Evolutionary conservation across 2,329 filamentous ascomycete species (phyloP).

Genomic region (Oidium heveae): DNA sequence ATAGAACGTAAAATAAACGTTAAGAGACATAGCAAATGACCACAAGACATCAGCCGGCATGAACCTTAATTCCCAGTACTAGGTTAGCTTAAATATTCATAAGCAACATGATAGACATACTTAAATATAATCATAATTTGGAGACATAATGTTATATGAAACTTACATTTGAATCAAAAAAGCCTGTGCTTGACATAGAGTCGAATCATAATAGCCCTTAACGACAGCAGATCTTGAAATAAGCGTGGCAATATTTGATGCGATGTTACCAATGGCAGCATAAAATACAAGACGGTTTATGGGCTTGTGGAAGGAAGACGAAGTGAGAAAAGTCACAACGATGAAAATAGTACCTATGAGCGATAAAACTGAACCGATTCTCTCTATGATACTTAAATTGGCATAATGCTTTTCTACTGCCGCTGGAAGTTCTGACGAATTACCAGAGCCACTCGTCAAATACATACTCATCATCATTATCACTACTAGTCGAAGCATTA

Average conservation of each 20-base stretch:
- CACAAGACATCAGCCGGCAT: conserved; percentile 52
- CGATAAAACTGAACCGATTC: conserved; percentile 1
- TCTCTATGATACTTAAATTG: neutral
- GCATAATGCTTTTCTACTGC: neutral
- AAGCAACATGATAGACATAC: no score
- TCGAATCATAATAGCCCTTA: neutral
- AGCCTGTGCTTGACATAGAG: conserved; percentile 41
- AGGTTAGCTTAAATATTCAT: no score
- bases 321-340: conserved; percentile 1
- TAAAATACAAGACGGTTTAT: conserved; percentile 2
- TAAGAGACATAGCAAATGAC: conserved; percentile 62
- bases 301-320: neutral
- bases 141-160: no score
- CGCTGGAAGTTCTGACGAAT: neutral
- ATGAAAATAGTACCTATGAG: conserved; percentile 1
- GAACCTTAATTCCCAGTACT: conserved; percentile 27
- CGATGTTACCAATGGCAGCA: conserved; percentile 1
- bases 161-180: conserved; percentile 63
- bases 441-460: neutral
- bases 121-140: no score
- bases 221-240: conserved; percentile 3
- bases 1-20: conserved; percentile 65
- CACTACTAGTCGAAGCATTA: neutral
- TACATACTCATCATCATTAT: neutral
- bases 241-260: conserved; percentile 2